Conservation (phyloP, 768 basidiomycete genomes). For the Clitopilus passeckerianus region DNA sequence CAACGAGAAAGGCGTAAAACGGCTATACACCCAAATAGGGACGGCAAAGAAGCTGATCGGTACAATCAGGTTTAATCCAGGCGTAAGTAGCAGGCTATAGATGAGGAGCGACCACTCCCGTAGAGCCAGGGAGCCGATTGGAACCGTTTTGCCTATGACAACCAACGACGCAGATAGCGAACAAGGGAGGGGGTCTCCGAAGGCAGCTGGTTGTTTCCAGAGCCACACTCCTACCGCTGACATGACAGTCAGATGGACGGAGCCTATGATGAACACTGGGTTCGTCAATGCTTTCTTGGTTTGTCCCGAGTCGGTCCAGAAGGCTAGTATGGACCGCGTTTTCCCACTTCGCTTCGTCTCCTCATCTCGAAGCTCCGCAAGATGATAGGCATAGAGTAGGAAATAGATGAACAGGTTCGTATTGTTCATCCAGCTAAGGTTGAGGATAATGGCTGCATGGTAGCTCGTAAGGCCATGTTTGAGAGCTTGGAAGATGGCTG, state of each 20-base stretch:
- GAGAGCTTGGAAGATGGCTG: constrained; percentile 15
- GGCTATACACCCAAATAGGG: neutral
- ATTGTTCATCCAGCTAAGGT: too few relatives aligned
- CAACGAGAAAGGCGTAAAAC: neutral
- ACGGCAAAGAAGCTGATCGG: neutral
- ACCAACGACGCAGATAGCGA: neutral
- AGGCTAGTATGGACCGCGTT: constrained; percentile 20
- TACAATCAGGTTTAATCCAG: neutral
- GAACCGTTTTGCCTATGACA: neutral
- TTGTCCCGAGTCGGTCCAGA: neutral
- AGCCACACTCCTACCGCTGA: too few relatives aligned
- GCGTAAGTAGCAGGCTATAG: neutral
- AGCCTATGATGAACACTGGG: neutral
- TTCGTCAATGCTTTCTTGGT: neutral
- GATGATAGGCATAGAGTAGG: constrained; percentile 5
- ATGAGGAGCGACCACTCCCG: neutral
- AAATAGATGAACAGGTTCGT: too few relatives aligned
- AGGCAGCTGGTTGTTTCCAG: neutral
- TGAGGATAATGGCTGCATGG: constrained; percentile 3
- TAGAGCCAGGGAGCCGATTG: neutral
- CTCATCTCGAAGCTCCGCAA: too few relatives aligned
- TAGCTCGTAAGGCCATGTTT: constrained; percentile 11
- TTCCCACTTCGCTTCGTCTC: constrained; percentile 9
- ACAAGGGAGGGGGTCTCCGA: constrained; percentile 3
- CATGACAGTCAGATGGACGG: too few relatives aligned